A percentile compares a stretch with the other conserved stretches of the same genome.
These are phyloP conservation scores for Iberis amara DNA, from an alignment of 441 rosid genomes.

Conservation along the genomic window DNA sequence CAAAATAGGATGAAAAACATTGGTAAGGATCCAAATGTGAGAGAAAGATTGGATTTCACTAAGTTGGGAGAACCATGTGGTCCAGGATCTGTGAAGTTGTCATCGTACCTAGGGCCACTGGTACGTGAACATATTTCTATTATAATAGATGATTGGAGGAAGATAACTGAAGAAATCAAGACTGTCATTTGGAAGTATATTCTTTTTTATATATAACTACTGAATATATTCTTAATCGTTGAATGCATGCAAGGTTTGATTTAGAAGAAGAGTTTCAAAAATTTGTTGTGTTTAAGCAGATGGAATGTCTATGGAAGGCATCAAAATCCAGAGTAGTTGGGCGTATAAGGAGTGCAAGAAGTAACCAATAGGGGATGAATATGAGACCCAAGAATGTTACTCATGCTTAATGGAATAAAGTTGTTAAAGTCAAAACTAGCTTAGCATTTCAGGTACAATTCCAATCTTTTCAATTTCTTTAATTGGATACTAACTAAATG, in stretches of 20 bases:
- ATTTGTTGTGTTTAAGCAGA: not conserved
- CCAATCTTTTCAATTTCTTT: too few species aligned
- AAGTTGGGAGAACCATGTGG: not conserved
- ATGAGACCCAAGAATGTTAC: not conserved
- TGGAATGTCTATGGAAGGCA: not conserved
- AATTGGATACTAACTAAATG: too few species aligned
- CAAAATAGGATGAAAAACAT: not conserved
- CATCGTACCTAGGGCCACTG: not conserved
- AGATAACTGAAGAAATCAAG: not conserved
- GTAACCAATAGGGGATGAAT: not conserved
- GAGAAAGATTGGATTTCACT: not conserved
- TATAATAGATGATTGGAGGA: not conserved
- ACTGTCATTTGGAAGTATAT: not conserved
- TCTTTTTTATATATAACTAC: not conserved
- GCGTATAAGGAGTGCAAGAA: not conserved
- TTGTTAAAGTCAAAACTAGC: not conserved
- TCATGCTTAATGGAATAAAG: not conserved
- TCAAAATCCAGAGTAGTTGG: not conserved
- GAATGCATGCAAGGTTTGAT: not conserved
- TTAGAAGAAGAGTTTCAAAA: not conserved
- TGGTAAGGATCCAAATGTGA: not conserved
- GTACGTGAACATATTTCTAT: not conserved
- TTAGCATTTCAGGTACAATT: not conserved
- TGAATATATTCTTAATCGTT: not conserved
- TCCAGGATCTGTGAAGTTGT: not conserved